Evolutionary conservation across 2,329 filamentous ascomycete genomes (phyloP), one percentile per base, ranked within the genome.

Genomic region (Botryotinia narcissicola): DNA sequence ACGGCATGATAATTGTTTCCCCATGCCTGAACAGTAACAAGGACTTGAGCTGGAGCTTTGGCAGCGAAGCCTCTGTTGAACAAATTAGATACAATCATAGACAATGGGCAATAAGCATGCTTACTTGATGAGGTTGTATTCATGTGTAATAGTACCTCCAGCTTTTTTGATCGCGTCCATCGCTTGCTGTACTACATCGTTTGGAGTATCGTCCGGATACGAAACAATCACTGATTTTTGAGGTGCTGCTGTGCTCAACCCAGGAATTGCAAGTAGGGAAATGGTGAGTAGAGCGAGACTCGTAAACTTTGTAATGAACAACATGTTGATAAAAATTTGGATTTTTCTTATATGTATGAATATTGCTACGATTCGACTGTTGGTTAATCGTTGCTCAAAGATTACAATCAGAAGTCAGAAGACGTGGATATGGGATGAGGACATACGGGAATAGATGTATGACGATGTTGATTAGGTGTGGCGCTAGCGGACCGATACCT

Each of bases 101-200:
- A 75, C 71, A 77, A 44, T 1, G 4, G 29, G 18, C 22, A 59
- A 37, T 22, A 14, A 22, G 48, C 46, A 18, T 4, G 74, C 90
- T 81, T 87, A 94, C 91, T 89, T 88, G 82, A 91, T 88, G 73
- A 90, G 80, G 64, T 84, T 84, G 82, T 93, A 96, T 79, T 91
- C 88, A 84, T 97, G 93, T 35, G 92, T 96, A 78, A 97, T 93
- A 68, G 88, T 83, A 57, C 93, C 93, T 68, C 93, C 93, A 57
- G 90, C 90, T 63, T 90, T 85, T 70, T 86, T 83, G 78, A 97
- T 90, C 3, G 89, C 88, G 60, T 91, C 83, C 85, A 92, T 96
- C 62, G 93, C 94, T 73, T 92, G 83, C 35, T 90, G 84, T 46
- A 97, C 82, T 51, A 97, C 84, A 51, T 85, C 86, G 76, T 91